Percentiles rank a stretch among this genome's conserved stretches.
phyloP scores from a whole-genome alignment of 208 protist species.

The Leishmania arabica region DNA sequence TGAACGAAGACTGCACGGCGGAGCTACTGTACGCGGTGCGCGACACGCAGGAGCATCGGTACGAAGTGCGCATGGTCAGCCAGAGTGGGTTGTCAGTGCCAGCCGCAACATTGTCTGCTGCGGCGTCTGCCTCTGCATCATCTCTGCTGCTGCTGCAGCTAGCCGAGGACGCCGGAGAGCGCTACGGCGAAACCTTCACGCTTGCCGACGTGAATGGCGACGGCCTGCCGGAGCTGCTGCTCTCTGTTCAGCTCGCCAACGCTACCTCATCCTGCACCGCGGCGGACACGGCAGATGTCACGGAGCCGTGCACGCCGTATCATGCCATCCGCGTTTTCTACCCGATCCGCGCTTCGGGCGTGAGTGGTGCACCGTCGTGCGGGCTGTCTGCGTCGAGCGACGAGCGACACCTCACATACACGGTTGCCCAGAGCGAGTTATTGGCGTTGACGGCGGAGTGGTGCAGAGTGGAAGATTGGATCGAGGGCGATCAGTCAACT shows the following conservation, averaged over 20 bases:
- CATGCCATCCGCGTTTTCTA: slow-evolving; percentile 29
- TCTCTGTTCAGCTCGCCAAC: slow-evolving; percentile 39
- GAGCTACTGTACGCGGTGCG: slow-evolving; percentile 66
- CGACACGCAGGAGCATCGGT: slow-evolving; percentile 10
- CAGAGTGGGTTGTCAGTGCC: not conserved
- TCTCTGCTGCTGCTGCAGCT: slow-evolving; percentile 18
- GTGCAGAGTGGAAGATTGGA: slow-evolving; percentile 22
- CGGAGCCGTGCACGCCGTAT: slow-evolving; percentile 20
- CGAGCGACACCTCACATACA: slow-evolving; percentile 20
- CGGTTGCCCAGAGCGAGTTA: slow-evolving; percentile 9
- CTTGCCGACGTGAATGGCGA: slow-evolving; percentile 59
- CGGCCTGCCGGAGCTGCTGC: slow-evolving; percentile 50
- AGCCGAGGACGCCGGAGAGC: not conserved
- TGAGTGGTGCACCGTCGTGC: slow-evolving; percentile 14
- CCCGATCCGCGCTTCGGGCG: slow-evolving; percentile 9
- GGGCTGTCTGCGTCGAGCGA: not conserved
- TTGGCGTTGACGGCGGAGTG: slow-evolving; percentile 19
- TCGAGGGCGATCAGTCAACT: not conserved
- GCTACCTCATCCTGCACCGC: slow-evolving; percentile 8
- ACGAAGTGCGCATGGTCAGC: slow-evolving; percentile 39
- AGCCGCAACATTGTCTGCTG: not conserved
- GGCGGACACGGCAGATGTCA: slow-evolving; percentile 1
- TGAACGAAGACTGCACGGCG: slow-evolving; percentile 65
- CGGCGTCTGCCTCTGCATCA: not conserved
- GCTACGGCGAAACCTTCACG: slow-evolving; percentile 39